Evolutionary conservation across 73 alveolate genomes (phyloP), one percentile per base, ranked within the genome.

Genomic region (Paramecium tetraurelia): DNA sequence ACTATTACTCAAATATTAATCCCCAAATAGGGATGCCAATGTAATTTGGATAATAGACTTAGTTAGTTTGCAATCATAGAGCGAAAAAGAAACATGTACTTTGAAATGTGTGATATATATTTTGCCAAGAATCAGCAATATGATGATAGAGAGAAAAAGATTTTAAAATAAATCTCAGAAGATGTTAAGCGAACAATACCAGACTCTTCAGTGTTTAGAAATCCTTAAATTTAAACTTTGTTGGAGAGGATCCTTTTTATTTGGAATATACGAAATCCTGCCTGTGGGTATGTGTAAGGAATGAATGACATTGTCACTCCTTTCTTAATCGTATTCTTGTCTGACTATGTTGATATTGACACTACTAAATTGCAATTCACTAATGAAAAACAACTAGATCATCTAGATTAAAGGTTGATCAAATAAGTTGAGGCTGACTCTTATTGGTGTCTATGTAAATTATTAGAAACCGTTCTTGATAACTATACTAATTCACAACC

Each of bases 221-320:
- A 77, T 31, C 29, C 75, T 48, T 38, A 22, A 21, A 53, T 89
- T 41, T 46, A 89, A 71, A 70, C 58, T 44, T 43, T 89, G 57
- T 20, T 89, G 12, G 87, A 89, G 50, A 89, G 90, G 76, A 89
- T 89, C 22, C 58, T 89, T 21, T 77, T 89, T 89, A 59, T 89
- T 20, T 89, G 94, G 94, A 83, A 83, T 27, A 46, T 89, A 46
- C 35, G 94, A 43, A 77, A 89, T 89, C 94, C 94, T 20, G 94
- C 94, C 1, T 89, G 94, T 46, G 94, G 94, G 0, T 89, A 89
- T 71, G 94, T 89, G 9, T 44, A 89, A 70, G 94, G 94, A 22
- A 89, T 89, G 46, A 89, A 89, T 70, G 94, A 89, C n/a, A 89
- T 89, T 29, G 94, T 68, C n/a, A 46, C 85, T 22, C 94, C 94